Evolutionary conservation across 345 rosid genomes (phyloP), one percentile per base, ranked within the genome.

Genomic region (Syzygium jambos): DNA sequence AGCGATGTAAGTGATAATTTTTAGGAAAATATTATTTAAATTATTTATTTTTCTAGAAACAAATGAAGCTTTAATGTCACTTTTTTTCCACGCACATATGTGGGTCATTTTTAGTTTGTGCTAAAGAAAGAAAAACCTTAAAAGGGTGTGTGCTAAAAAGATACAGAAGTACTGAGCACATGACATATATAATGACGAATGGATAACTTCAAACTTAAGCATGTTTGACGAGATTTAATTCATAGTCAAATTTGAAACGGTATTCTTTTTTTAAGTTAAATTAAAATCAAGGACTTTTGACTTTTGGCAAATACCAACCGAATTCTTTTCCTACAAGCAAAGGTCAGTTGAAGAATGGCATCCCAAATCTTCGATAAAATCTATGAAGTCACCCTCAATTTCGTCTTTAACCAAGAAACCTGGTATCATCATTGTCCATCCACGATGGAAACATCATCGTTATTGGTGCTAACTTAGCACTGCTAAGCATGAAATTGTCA

Each of bases 1-100:
- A 57, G 29, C 0, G 9, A 25, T 25, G 11, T 1, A 2, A 57
- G 29, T 7, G 0, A 57, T 57, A 3, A 25, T 1, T 10, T 25
- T 10, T 57, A 13, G 16, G 5, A n/a, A 59, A 61, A 61, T n/a
- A 5, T n/a, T 6, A 10, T 57, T 4, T 1, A 1, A 25, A 57
- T 1, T 6, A 57, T 57, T 57, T n/a, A 4, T 57, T 61, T 61
- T 12, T 8, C 5, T n/a, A 14, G 46, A n/a, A 61, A 61, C n/a
- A n/a, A 61, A 5, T 9, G 14, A 15, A 59, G 34, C 6, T 6
- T 61, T 13, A 10, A 2, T n/a, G 30, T 15, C 13, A 3, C 9
- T n/a, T 27, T 27, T 59, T 2, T 12, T 11, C 4, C 13, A 12
- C 17, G 4, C 34, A 61, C 7, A n/a, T n/a, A 57, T 57, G 27